Percentiles rank a stretch among this genome's conserved stretches.
These are phyloP conservation scores for Trichophyton schoenleinii DNA, from an alignment of 2,329 filamentous ascomycete genomes.

Conservation along the genomic window DNA sequence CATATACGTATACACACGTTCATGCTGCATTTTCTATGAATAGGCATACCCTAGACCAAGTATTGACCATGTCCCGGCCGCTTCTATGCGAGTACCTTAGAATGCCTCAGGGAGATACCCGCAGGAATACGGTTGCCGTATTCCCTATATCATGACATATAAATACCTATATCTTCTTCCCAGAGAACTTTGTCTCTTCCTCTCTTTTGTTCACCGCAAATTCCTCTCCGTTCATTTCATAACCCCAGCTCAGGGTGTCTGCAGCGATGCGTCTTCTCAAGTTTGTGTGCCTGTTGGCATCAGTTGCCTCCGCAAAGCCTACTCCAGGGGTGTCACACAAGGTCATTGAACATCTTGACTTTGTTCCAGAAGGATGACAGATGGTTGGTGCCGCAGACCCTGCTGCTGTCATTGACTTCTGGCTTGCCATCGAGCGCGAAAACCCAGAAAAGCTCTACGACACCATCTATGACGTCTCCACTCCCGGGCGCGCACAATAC, in stretches of 20 bases:
- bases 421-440: constrained; percentile 39
- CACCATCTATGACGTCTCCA: constrained; percentile 48
- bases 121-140: background rate
- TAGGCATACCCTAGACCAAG: background rate
- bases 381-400: constrained; percentile 20
- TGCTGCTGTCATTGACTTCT: constrained; percentile 36
- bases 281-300: background rate
- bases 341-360: constrained; percentile 20
- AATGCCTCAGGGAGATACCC: background rate
- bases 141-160: background rate
- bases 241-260: background rate
- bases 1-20: background rate
- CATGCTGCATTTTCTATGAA: background rate
- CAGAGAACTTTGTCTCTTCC: background rate
- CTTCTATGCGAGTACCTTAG: background rate
- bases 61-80: background rate
- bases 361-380: constrained; percentile 24
- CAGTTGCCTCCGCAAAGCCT: background rate
- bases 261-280: background rate
- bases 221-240: background rate
- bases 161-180: background rate
- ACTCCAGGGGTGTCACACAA: background rate
- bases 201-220: background rate
- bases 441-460: constrained; percentile 44
- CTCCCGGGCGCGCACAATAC: constrained; percentile 46